These are phyloP conservation scores for Candida insectalens DNA, from an alignment of 805 yeast genomes.

Conservation along the genomic window DNA sequence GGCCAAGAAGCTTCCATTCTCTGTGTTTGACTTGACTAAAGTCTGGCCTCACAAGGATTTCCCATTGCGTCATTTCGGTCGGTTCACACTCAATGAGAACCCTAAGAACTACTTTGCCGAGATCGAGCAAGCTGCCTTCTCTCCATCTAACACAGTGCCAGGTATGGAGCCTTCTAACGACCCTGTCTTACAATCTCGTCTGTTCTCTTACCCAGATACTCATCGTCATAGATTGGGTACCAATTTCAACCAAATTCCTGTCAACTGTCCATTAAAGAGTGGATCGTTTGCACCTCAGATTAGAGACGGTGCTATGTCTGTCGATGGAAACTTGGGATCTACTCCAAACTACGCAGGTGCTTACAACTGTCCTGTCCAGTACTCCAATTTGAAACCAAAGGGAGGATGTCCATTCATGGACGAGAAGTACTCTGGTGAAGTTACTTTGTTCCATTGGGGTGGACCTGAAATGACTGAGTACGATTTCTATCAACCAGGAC, in stretches of 20 bases:
- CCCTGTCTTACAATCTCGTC: conserved; percentile 74
- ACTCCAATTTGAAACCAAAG: conserved; percentile 27
- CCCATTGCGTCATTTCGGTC: conserved; percentile 83
- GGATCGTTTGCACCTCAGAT: conserved; percentile 56
- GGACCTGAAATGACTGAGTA: conserved; percentile 42
- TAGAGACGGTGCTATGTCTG: conserved; percentile 75
- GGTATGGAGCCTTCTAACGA: conserved; percentile 77
- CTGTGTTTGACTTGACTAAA: conserved; percentile 85
- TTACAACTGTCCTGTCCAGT: conserved; percentile 38
- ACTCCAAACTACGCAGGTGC: conserved; percentile 69
- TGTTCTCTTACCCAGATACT: conserved; percentile 78
- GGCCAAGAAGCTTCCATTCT: conserved; percentile 65
- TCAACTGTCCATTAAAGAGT: conserved; percentile 67
- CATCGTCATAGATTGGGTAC: conserved; percentile 75
- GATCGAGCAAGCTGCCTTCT: conserved; percentile 77
- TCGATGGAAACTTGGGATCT: conserved; percentile 63
- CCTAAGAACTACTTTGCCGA: conserved; percentile 85
- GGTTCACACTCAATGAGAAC: conserved; percentile 68
- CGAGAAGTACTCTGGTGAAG: conserved; percentile 25
- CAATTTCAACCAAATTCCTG: conserved; percentile 80
- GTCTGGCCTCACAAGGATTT: conserved; percentile 85
- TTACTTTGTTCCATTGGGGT: conserved; percentile 73
- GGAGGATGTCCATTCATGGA: conserved; percentile 19
- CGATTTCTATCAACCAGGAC: conserved; percentile 73
- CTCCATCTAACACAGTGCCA: conserved; percentile 80